Evolutionary conservation across 345 rosid genomes (phyloP).

Genomic region (Laguncularia racemosa): DNA sequence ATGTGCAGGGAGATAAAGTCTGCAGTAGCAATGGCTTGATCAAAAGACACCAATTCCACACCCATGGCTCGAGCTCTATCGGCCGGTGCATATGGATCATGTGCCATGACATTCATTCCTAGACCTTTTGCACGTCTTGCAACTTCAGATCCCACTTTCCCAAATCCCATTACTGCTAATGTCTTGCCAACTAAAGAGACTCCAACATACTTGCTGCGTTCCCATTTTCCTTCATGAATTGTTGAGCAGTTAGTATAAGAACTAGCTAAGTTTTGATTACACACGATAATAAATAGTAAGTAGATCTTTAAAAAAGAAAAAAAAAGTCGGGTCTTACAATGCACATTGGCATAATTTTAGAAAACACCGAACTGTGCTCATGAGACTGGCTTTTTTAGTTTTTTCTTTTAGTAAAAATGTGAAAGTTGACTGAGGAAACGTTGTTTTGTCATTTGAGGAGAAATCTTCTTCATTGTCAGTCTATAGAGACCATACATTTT

Average conservation of each 20-base stretch:
- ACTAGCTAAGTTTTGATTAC: not conserved
- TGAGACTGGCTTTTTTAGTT: no score
- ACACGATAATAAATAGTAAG: not conserved
- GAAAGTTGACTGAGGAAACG: no score
- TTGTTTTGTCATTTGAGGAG: no score
- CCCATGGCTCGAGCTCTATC: constrained; percentile 78
- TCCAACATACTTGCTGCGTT: constrained; percentile 72
- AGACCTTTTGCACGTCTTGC: constrained; percentile 81
- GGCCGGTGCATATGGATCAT: constrained; percentile 79
- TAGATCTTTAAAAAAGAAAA: no score
- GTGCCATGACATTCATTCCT: constrained; percentile 79
- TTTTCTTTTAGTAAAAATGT: no score
- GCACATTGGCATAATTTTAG: no score
- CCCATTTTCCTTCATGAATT: constrained; percentile 59
- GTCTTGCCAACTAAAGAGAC: constrained; percentile 80
- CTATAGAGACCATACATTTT: no score
- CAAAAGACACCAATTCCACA: constrained; percentile 74
- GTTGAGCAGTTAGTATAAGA: not conserved
- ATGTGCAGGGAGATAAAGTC: constrained; percentile 80
- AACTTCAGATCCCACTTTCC: constrained; percentile 85
- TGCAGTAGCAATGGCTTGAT: constrained; percentile 59
- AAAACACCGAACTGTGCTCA: no score
- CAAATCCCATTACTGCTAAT: constrained; percentile 79
- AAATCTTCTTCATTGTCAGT: no score
- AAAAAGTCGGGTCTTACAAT: no score